Evolutionary conservation across 2,329 filamentous ascomycete species (phyloP), one percentile per base, ranked within the genome.

Genomic region (Fusarium sp.): DNA sequence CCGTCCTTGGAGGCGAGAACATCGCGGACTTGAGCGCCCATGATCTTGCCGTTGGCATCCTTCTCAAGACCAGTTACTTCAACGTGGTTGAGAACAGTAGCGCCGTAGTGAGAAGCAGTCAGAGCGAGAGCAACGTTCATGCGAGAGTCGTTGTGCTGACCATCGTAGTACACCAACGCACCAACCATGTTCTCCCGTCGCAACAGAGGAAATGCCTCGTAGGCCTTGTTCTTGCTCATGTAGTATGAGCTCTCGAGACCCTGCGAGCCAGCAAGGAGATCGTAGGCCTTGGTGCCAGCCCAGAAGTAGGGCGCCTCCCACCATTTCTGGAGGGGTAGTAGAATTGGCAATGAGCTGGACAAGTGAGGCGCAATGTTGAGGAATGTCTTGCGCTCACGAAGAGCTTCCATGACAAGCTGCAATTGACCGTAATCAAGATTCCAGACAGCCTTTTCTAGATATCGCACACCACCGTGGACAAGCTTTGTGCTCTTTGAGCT

Each of bases 401-500:
- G 88, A 42, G 93, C 93, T 83, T 96, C 93, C 81, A 91, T 92
- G 78, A 96, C 93, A 52, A 96, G 88, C 79, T 91, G 86, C 79
- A 94, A 93, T 88, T 96, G 93, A 75, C 91, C 91, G 81, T 95
- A 95, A 82, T 96, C 93, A 78, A 96, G 85, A 81, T 95, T 93
- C 91, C 91, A 94, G 56, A 96, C 90, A 62, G 93, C 93, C 86
- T 96, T 96, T 82, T 96, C 94, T 66, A 96, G 86, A 81, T 96
- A 96, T 75, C 93, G 89, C 68, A 96, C 94, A 79, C 93, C 93
- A 75, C 93, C 93, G 83, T 96, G 93, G 24, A 96, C 94, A 60
- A 96, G 87, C 84, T 96, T 96, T 55, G 93, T 96, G 84, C 92
- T 95, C 85, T 96, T 96, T 82, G 92, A 94, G 85, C 92, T 95